Evolutionary conservation across 495 filamentous ascomycete genomes (phyloP), one percentile per base, ranked within the genome.

Genomic region (Cudoniella acicularis): DNA sequence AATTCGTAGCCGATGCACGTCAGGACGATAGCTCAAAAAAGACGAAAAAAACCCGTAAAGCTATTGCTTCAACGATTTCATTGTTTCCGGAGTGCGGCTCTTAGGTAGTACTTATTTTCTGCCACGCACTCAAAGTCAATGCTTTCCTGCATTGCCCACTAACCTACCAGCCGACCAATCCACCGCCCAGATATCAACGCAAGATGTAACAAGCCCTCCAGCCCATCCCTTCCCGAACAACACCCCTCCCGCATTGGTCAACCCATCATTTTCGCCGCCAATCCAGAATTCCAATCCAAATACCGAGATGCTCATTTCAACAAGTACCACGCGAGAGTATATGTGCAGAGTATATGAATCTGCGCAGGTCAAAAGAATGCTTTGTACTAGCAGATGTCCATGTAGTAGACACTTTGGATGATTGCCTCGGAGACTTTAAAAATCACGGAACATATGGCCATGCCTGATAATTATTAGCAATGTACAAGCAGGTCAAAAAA

Each of bases 391-490:
- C 30, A 46, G 11, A 23, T 17, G 50, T 54, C 51, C 26, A 24
- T 30, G 11, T 49, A n/a, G 18, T 57, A 25, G 17, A 41, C 10
- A 11, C 46, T 49, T 45, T 22, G 16, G 24, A 10, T 20, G 6
- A 23, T 23, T 3, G 42, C 10, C 43, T n/a, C n/a, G n/a, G 18
- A 45, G 26, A 25, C 27, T 59, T 78, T 76, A 88, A 68, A 92
- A 92, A 51, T 92, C 88, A 43, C 75, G 76, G 78, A 92, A 92
- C 49, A 90, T 70, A 68, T 88, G 78, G 42, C 84, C 85, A 64
- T 86, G 83, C 68, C 88, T 90, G 65, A 57, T 41, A 56, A 63
- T 61, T 55, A 59, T 59, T 57, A 66, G 60, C n/a, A 61, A 64
- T 21, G 60, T 48, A 51, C 52, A 61, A 36, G 16, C 13, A 49